Base-by-base conservation (phyloP, 352 stramenopile genomes). In the Pythium myriotylum region DNA sequence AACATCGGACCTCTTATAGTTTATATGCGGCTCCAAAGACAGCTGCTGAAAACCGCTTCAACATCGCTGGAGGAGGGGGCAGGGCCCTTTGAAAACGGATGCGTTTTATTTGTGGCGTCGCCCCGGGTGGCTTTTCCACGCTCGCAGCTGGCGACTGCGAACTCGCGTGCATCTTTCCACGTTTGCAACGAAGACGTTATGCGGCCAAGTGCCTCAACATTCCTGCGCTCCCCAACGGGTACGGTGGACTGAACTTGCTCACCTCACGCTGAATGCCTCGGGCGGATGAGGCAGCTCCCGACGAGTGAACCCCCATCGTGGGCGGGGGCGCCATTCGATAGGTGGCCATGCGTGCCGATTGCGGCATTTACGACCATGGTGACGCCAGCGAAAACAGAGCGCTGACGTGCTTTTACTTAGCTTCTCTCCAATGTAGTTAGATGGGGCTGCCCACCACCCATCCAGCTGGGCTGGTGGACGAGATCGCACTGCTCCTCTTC, bases 101-200 rank as follows among this genome's bases (percentile, higher is more conserved):
- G n/a, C n/a, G 35, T 5, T 49, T 23, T 37, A 51, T 50, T n/a
- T 24, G 40, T 22, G 39, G 4, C 22, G 2, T 14, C n/a, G 29
- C 29, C 10, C 29, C 5, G 5, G 5, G 29, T 60, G 59, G 22
- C 42, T 20, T 51, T 62, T 62, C 60, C 46, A 35, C 24, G 17
- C 5, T 20, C 14, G 37, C 60, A 58, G 43, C 52, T 68, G 60
- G 52, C 52, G 60, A 37, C 27, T 43, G 45, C 48, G 60, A 68
- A 68, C 52, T 60, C 51, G 60, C 53, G 27, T 58, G 60, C 52
- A 68, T 46, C 45, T 48, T 62, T 68, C 60, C 53, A 29, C 14
- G 8, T 42, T 61, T 39, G 33, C 33, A 57, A 54, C 37, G 43
- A 46, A 62, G 42, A 46, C 33, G 54, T 62, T 48, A 27, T 48